A percentile compares a stretch with the other conserved stretches of the same genome.
Conservation (phyloP, 495 filamentous ascomycete genomes). For the Hypomontagnella submonticulosa region DNA sequence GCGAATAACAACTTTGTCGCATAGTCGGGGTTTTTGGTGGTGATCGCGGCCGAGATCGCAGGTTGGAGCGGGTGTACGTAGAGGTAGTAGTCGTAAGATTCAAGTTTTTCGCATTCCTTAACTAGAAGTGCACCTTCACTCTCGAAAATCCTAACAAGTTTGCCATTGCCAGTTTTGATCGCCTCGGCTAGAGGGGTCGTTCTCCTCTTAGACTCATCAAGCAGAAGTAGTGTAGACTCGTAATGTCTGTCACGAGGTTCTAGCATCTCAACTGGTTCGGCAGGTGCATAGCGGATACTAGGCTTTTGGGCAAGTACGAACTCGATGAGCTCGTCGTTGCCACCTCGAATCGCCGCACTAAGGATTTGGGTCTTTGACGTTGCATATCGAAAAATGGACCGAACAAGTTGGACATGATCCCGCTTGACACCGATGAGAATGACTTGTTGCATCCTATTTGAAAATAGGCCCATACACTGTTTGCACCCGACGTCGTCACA, state of each 20-base stretch:
- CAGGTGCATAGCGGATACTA: neutral
- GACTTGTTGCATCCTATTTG: neutral
- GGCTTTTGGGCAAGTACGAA: slow-evolving; percentile 19
- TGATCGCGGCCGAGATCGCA: slow-evolving; percentile 9
- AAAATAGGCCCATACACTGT: slow-evolving; percentile 1
- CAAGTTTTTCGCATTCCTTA: slow-evolving; percentile 6
- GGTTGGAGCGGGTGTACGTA: neutral
- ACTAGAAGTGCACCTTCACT: slow-evolving; percentile 14
- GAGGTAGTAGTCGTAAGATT: neutral
- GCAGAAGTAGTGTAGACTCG: no score
- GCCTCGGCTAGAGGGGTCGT: slow-evolving; percentile 33
- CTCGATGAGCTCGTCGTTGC: slow-evolving; percentile 12
- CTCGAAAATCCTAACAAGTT: slow-evolving; percentile 15
- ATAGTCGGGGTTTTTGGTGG: slow-evolving; percentile 10
- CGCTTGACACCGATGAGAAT: neutral
- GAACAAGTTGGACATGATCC: slow-evolving; percentile 24
- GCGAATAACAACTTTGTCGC: slow-evolving; percentile 9
- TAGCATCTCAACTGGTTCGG: slow-evolving; percentile 1
- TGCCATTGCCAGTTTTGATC: neutral
- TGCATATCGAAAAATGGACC: slow-evolving; percentile 5
- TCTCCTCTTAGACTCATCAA: neutral
- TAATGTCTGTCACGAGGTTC: no score
- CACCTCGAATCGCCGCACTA: slow-evolving; percentile 17
- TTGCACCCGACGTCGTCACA: slow-evolving; percentile 16
- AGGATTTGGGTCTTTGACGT: slow-evolving; percentile 7